Conservation (phyloP, 2,329 filamentous ascomycete genomes). For the Dryadomyces quercus-mongolicae region DNA sequence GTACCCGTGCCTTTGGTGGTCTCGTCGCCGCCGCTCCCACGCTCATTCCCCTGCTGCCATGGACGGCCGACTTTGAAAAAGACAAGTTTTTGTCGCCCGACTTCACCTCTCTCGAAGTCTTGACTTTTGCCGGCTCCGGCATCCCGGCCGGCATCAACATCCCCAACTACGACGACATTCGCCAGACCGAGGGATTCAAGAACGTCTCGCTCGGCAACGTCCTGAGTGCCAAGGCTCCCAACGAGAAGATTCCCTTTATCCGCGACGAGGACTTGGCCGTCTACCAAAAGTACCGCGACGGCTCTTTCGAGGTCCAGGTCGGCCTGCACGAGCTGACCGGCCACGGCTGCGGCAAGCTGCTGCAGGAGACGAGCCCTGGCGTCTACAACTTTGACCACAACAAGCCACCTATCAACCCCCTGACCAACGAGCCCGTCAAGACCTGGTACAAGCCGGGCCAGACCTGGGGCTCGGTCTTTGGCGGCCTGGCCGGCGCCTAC, state of each 20-base stretch:
- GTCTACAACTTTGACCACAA: constrained; percentile 78
- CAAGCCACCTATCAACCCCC: constrained; percentile 69
- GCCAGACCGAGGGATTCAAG: constrained; percentile 79
- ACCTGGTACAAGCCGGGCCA: constrained; percentile 93
- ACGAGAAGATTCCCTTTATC: constrained; percentile 90
- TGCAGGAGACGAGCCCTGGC: constrained; percentile 76
- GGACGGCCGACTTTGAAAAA: constrained; percentile 84
- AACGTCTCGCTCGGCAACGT: constrained; percentile 92
- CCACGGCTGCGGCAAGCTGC: constrained; percentile 85
- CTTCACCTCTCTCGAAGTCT: constrained; percentile 86
- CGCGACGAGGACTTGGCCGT: constrained; percentile 62
- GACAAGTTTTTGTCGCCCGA: constrained; percentile 92
- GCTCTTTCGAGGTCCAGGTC: constrained; percentile 89
- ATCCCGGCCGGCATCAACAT: constrained; percentile 60
- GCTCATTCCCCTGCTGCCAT: constrained; percentile 83
- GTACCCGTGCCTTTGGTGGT: constrained; percentile 76
- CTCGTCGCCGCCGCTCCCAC: constrained; percentile 70
- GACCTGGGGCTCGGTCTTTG: constrained; percentile 90
- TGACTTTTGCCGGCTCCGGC: constrained; percentile 63
- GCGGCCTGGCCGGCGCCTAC: constrained; percentile 74
- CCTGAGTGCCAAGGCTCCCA: constrained; percentile 76
- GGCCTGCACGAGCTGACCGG: constrained; percentile 80
- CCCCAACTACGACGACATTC: constrained; percentile 63
- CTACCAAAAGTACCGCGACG: constrained; percentile 73
- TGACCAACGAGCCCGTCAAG: constrained; percentile 64